phyloP scores from a whole-genome alignment of 495 filamentous ascomycete species.

The Podospora tetraspora region DNA sequence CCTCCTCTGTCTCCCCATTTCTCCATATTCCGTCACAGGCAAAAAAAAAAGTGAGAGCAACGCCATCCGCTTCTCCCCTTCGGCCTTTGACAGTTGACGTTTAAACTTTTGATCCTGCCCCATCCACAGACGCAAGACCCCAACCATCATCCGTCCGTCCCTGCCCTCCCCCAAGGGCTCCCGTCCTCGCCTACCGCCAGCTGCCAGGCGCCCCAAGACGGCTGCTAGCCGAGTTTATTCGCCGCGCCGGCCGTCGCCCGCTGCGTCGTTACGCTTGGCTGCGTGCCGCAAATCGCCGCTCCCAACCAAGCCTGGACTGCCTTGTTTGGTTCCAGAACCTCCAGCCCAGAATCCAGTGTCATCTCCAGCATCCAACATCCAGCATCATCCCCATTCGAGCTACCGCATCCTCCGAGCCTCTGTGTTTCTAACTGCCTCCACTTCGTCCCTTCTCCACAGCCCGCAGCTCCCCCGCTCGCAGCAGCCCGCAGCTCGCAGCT shows the following conservation, averaged over 20 bases:
- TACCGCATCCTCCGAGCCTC: not conserved
- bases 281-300: slow-evolving; percentile 7
- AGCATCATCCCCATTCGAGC: not conserved
- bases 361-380: not conserved
- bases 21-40: slow-evolving; percentile 10
- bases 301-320: slow-evolving; percentile 9
- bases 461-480: not conserved
- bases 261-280: slow-evolving; percentile 12
- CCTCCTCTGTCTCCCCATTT: slow-evolving; percentile 3
- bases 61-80: slow-evolving; percentile 6
- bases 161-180: slow-evolving; percentile 10
- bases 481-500: not conserved
- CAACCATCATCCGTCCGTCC: not conserved
- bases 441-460: not conserved
- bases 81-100: slow-evolving; percentile 2
- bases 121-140: not conserved
- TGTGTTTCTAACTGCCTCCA: not conserved
- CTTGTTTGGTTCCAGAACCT: not conserved
- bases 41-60: slow-evolving; percentile 4
- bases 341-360: not conserved
- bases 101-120: slow-evolving; percentile 5
- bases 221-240: slow-evolving; percentile 20
- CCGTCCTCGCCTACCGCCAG: slow-evolving; percentile 12
- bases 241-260: slow-evolving; percentile 12
- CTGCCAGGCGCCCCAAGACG: slow-evolving; percentile 8